Percentiles rank a stretch among this genome's conserved stretches.
Conservation (phyloP, 176 grass and related monocot genomes). For the Juncus inflexus region DNA sequence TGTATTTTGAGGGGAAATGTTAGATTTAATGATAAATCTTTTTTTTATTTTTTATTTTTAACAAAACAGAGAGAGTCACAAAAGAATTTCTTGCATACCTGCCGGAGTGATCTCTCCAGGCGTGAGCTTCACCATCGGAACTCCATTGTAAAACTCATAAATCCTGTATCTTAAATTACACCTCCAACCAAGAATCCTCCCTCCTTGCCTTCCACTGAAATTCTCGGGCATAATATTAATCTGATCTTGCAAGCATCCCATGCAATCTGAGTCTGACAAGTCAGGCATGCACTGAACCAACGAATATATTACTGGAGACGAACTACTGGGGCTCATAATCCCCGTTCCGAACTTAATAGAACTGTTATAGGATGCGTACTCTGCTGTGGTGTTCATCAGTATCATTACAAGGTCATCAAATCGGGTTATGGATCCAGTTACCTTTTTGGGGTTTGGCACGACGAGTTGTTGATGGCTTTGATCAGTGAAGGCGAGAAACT, state of each 20-base stretch:
- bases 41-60: too few species aligned
- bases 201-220: conserved; percentile 12
- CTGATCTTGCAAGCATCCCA: conserved; percentile 31
- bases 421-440: background rate
- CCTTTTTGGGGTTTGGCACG: conserved; percentile 13
- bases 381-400: conserved; percentile 26
- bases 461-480: background rate
- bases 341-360: conserved; percentile 36
- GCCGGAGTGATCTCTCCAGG: too few species aligned
- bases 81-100: too few species aligned
- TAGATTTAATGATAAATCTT: too few species aligned
- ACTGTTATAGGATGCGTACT: conserved; percentile 36
- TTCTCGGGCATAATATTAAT: background rate
- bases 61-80: too few species aligned
- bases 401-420: conserved; percentile 19
- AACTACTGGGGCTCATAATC: conserved; percentile 22
- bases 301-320: conserved; percentile 51
- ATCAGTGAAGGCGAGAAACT: conserved; percentile 32
- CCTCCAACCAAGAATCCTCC: conserved; percentile 8
- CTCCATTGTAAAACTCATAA: conserved; percentile 40
- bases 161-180: conserved; percentile 54
- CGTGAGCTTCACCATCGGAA: conserved; percentile 31
- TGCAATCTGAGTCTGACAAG: conserved; percentile 39
- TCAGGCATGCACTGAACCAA: conserved; percentile 73
- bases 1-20: too few species aligned